Base-by-base conservation (phyloP, 2,329 filamentous ascomycete species). In the Epichloe glyceriae region DNA sequence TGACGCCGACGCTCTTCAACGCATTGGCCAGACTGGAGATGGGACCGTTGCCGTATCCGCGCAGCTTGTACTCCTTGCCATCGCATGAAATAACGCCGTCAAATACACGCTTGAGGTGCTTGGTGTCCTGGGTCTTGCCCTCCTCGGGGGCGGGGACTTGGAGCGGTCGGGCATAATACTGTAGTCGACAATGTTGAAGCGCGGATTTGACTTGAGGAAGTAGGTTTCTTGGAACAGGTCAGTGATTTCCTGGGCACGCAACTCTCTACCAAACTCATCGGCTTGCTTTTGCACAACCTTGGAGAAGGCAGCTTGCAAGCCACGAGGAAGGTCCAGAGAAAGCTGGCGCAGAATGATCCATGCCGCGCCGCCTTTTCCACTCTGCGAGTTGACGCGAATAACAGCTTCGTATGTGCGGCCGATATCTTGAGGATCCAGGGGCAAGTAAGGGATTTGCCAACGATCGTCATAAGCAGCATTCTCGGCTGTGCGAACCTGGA, bases 371-470 rank as follows among this genome's bases (percentile, higher is more conserved):
- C 91, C 91, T 73, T 98, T 97, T 57, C 91, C 91, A 60, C 82
- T 88, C 67, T 97, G 91, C 17, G 88, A 95, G 74, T 97, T 98
- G 78, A 97, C 91, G 53, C 91, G 86, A 64, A 97, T 97, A 64
- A 97, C 86, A 53, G 91, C 91, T 70, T 97, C 90, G 78, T 97
- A 97, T n/a, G 84, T 96, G 52, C 91, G 83, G 47, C 91, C 91
- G 56, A 97, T 95, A 62, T 97, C 91, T 62, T 86, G 78, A 5
- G 91, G 91, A 62, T 97, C 91, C 60, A 97, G 78, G 12, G 91
- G 91, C 46, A 97, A 83, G 64, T 97, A 97, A 0, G 91, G 91
- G 39, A 96, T 77, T 59, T 86, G 73, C 91, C 91, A 97, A 40
- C 70, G 73, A 61, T 83, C 80, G 51, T 91, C 80, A 62, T 77